Base-by-base conservation (phyloP, 2,329 filamentous ascomycete species). In the Sarocladium kiliense region DNA sequence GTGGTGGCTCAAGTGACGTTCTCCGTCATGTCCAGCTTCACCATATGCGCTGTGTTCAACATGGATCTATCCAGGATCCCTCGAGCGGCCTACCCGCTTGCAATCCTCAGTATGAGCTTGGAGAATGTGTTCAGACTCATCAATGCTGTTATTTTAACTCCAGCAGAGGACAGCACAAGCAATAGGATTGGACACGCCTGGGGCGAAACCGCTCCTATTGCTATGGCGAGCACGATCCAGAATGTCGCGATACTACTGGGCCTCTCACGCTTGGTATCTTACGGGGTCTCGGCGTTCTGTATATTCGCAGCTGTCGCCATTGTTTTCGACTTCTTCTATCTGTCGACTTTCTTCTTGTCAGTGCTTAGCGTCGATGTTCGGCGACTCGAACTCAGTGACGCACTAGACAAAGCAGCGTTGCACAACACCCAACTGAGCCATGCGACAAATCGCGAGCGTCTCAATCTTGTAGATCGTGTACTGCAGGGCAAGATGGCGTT, bases 101-200 rank as follows among this genome's bases (percentile, higher is more conserved):
- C 90, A n/a, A 81, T 92, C 9, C 77, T 91, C 37, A 81, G 85
- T 37, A 86, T 91, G 71, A 90, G 89, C 51, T 73, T 92, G 30
- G 88, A 91, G 63, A 91, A 92, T 62, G 88, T 89, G 59, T 87
- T 91, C 63, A 79, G 88, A 18, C 74, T 92, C 34, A 89, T 92
- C 67, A 91, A 91, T 64, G 84, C 86, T 6, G 86, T 92, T 37
- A 84, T 92, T 32, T 75, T 85, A 55, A 90, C 87, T 1, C 85
- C 87, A 0, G 76, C 85, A 0, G 84, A 89, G 59, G 80, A 87
- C 66, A 82, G 77, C 57, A 88, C 87, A 3, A 84, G 85, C 55
- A 79, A 78, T 56, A 80, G 89, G 49, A 87, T 93, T 39, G 85
- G 87, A 1, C 80, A 88, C 58, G 89, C 88, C 1, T 82, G 92